Percentiles rank a stretch among this genome's conserved stretches.
Evolutionary conservation across 257 asterid species (phyloP).

Genomic region (Vinca minor): DNA sequence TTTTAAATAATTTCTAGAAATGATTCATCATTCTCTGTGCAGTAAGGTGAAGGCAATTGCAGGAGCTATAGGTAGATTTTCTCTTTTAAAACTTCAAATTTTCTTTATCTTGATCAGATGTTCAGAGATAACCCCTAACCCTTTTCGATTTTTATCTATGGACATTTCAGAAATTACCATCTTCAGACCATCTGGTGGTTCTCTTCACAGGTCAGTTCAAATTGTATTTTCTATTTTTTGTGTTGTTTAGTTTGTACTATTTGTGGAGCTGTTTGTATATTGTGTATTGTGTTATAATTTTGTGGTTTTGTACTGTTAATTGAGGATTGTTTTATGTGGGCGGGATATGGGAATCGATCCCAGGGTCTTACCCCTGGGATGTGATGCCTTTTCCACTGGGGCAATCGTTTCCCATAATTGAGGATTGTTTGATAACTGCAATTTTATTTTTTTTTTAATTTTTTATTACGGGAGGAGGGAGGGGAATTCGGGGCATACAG

Average conservation of each 20-base stretch:
- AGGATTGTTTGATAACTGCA: too few relatives aligned
- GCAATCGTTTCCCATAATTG: too few relatives aligned
- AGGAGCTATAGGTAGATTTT: slow-evolving; percentile 37
- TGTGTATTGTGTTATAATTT: neutral
- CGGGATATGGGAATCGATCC: too few relatives aligned
- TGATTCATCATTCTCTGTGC: slow-evolving; percentile 7
- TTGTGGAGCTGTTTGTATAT: neutral
- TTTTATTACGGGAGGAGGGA: too few relatives aligned
- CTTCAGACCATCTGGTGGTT: slow-evolving; percentile 20
- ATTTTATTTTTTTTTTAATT: too few relatives aligned
- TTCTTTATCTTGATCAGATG: neutral
- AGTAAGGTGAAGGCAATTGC: slow-evolving; percentile 54
- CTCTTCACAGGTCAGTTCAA: slow-evolving; percentile 27
- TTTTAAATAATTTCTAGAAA: neutral
- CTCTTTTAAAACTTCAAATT: neutral
- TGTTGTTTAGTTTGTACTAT: neutral
- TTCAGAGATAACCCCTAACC: neutral
- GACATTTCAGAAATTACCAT: slow-evolving; percentile 45
- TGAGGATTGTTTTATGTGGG: neutral
- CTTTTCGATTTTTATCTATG: slow-evolving; percentile 33
- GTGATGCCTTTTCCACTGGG: too few relatives aligned
- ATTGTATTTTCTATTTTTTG: neutral
- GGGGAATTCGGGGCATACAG: too few relatives aligned
- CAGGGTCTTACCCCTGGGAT: too few relatives aligned
- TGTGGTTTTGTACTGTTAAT: neutral